Conservation (phyloP, 768 basidiomycete genomes). For the Russula ochroleuca region DNA sequence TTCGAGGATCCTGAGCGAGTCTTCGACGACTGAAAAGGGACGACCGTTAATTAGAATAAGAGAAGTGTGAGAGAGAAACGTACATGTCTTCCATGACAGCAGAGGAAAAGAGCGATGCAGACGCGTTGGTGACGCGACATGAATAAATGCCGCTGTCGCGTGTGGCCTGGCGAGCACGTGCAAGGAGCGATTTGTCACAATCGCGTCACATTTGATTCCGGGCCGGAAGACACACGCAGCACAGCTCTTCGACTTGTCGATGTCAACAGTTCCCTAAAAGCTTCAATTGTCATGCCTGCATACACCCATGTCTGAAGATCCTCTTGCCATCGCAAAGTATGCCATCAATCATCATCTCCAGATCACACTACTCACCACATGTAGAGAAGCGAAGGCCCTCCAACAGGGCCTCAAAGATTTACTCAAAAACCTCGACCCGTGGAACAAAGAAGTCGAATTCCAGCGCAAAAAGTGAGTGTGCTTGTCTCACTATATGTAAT, state of each 20-base stretch:
- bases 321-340: constrained; percentile 39
- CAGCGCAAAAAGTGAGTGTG: constrained; percentile 74
- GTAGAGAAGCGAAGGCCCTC: constrained; percentile 74
- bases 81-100: constrained; percentile 21
- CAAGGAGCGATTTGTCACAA: background rate
- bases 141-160: background rate
- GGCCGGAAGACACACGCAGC: background rate
- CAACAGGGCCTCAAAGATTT: constrained; percentile 72
- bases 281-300: constrained; percentile 20
- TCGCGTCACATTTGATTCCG: background rate
- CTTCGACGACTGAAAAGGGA: constrained; percentile 17
- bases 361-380: constrained; percentile 16
- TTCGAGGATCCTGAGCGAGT: constrained; percentile 20
- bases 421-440: constrained; percentile 70
- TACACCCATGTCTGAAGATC: constrained; percentile 40
- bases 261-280: background rate
- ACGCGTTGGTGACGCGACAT: constrained; percentile 3
- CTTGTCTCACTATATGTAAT: constrained; percentile 12
- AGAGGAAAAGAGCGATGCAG: background rate
- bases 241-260: constrained; percentile 7
- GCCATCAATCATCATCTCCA: constrained; percentile 16
- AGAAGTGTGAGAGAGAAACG: background rate
- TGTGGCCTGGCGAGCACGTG: background rate
- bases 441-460: constrained; percentile 82
- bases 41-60: background rate